Evolutionary conservation across 345 rosid genomes (phyloP), one percentile per base, ranked within the genome.

Genomic region (Eucalyptus pauciflora): DNA sequence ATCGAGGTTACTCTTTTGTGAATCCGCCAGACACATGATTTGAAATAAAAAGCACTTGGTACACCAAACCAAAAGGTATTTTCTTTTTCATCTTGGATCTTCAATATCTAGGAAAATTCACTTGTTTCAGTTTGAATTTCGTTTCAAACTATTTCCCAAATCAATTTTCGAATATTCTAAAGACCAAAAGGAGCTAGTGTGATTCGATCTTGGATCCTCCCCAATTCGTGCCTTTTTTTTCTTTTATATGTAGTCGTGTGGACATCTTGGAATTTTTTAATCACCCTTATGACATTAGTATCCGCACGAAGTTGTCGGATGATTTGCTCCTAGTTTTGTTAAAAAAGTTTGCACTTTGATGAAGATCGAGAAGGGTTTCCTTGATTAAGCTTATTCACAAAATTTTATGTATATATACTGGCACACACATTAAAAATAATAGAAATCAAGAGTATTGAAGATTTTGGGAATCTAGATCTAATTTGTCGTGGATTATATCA

Each of bases 1-100:
- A 60, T 60, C 4, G 2, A 4, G 37, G 37, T 29, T 14, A 9
- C 0, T 64, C 76, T n/a, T n/a, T 13, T 6, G 76, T 29, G 18
- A 64, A 64, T n/a, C 37, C 3, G 0, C 13, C 0, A 2, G 76
- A 64, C 1, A 29, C 33, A 14, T 64, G 37, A n/a, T 64, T 14
- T 64, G 76, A 15, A 64, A 64, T 2, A n/a, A 7, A 64, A 64
- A 14, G 9, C 76, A 64, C 76, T 64, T 4, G 76, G 10, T 16
- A 15, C 20, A 14, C 76, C 3, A 15, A 13, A 62, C 1, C 2
- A 20, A 52, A 52, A 52, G 24, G 2, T 18, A 0, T 22, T 56
- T 56, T 58, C 2, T 6, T n/a, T 51, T 52, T 7, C 76, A 14
- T 64, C 41, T 64, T 64, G 33, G 16, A 64, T 64, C 71, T 64